Evolutionary conservation across 352 stramenopile genomes (phyloP).

Genomic region (Globisporangium cystogenes): DNA sequence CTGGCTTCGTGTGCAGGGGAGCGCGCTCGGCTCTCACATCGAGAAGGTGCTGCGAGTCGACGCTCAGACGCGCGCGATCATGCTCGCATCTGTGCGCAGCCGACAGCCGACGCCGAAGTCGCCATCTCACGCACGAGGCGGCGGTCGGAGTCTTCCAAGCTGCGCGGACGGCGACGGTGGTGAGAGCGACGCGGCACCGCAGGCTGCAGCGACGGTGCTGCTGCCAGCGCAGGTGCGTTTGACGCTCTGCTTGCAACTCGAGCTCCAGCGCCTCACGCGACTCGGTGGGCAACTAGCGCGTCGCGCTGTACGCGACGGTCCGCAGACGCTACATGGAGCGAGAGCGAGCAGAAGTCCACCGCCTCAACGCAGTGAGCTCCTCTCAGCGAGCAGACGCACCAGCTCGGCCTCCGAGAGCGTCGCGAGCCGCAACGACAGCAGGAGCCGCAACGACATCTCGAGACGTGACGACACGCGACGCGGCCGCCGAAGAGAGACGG

Average conservation of each 20-base stretch:
- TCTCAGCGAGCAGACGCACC: neutral
- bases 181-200: neutral
- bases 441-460: neutral
- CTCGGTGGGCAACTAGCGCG: constrained; percentile 20
- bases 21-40: constrained; percentile 24
- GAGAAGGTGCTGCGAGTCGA: constrained; percentile 38
- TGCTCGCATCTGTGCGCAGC: constrained; percentile 19
- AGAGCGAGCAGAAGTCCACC: constrained; percentile 25
- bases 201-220: constrained; percentile 6
- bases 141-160: too few species aligned
- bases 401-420: neutral
- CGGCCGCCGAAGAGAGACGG: neutral
- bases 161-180: neutral
- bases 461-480: neutral
- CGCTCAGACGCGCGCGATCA: constrained; percentile 27
- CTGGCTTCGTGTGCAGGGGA: constrained; percentile 8
- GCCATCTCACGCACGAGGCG: neutral
- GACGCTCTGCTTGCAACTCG: neutral
- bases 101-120: constrained; percentile 8
- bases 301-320: constrained; percentile 41
- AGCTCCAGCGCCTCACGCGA: neutral
- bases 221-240: constrained; percentile 10
- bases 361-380: neutral
- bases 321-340: constrained; percentile 56
- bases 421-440: neutral